Base-by-base conservation (phyloP, 2,329 filamentous ascomycete species). In the Xylaria sp. region DNA sequence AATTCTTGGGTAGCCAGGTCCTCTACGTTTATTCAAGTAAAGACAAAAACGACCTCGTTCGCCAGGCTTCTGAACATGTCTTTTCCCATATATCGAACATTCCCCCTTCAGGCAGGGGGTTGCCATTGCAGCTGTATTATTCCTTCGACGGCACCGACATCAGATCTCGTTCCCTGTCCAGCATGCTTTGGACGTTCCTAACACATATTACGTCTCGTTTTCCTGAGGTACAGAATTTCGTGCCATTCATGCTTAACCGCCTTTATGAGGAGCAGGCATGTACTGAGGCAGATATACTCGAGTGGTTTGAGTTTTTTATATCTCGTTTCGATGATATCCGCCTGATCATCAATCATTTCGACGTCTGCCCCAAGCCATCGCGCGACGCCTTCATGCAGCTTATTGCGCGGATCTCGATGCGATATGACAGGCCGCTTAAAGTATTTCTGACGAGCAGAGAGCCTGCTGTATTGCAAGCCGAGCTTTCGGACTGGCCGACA, bases 111-210 rank as follows among this genome's bases (percentile, higher is more conserved):
- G n/a, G 18, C 5, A 15, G 37, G 5, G 50, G 41, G 20, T 9
- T 48, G 12, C 28, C 5, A 13, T n/a, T 64, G 6, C 4, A 23
- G 1, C 15, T 64, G 20, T 64, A 64, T 8, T 64, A 48, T 57
- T 64, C 61, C 18, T 64, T 64, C 28, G 44, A 50, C 10, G 8
- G 12, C 18, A 3, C 20, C 25, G 52, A 64, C 28, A 39, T 57
- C n/a, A 50, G 52, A n/a, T 56, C 61, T 25, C 28, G 20, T 7
- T 64, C 61, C 23, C 44, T 64, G n/a, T 64, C 61, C 9, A 51
- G 13, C 44, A 64, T 64, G 61, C 18, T 64, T 57, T 64, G 52
- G 61, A 64, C 61, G 15, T 57, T 64, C 25, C 31, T 64, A 13
- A 20, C 52, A 13, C 39, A 57, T 5, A 34, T 41, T 18, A 34